Evolutionary conservation across 768 basidiomycete genomes (phyloP), one percentile per base, ranked within the genome.

Genomic region (Rhizopogon sp.): DNA sequence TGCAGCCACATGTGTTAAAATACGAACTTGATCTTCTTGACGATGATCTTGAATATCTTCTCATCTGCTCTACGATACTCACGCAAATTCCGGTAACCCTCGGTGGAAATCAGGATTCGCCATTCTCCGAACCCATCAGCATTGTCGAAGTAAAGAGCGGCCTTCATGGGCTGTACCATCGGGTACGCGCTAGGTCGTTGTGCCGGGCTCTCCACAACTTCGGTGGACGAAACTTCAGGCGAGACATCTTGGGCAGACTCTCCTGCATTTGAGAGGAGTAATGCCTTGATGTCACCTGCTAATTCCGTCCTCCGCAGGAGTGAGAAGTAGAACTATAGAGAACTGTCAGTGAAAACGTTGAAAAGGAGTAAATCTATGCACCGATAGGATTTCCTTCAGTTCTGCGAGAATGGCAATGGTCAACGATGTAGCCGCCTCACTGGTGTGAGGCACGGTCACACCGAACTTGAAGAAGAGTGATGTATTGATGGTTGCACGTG

Each of bases 1-100:
- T 29, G 9, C 40, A n/a, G 39, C 11, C 9, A 28, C 49, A 35
- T 22, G 9, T 6, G 6, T 43, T 16, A 17, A 50, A 53, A 39
- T 35, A 62, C 76, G 28, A 47, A 85, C 88, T 75, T 81, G 63
- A 89, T 85, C 64, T 88, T 89, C 69, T 85, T 88, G 40, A 85
- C 61, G 28, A 83, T 76, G 43, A 84, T 82, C 13, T 60, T 62
- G 59, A 84, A 85, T 39, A 68, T 68, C 40, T 77, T 77, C 16
- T 45, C 59, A 56, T 84, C 77, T 25, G 72, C 73, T 47, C 73
- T 72, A 0, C 74, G 75, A 13, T 76, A 61, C 39, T 80, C 76
- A 5, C 80, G 76, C 3, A 87, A 63, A 55, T 81, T 74, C 14
- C 66, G 66, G 50, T 78, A 74, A 0, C 82, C 84, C 17, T 75